Base-by-base conservation (phyloP, 2,329 filamentous ascomycete species). In the Aspergillus fijiensis region DNA sequence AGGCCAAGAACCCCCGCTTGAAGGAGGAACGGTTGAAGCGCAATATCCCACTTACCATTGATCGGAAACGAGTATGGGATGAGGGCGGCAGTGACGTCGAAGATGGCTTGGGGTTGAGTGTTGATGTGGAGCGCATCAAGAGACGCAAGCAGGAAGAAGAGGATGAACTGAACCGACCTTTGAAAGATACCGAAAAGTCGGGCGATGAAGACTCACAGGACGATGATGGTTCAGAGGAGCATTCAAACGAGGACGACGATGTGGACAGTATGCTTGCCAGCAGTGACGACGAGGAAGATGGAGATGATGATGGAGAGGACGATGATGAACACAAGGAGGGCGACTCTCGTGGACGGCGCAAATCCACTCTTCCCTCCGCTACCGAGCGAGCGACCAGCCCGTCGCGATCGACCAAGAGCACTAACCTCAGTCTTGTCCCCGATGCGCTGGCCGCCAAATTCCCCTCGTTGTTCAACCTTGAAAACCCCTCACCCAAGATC, bases 61-160 rank as follows among this genome's bases (percentile, higher is more conserved):
- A 97, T 69, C 86, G 87, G 69, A 96, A 96, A 81, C 87, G 95
- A 74, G 87, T 91, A 33, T 98, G 92, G 91, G 93, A 97, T 69
- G 88, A 93, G 55, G 85, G 85, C 53, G 87, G 87, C 51, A 77
- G 77, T 55, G 80, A 81, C 60, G 75, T 75, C 16, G 79, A 80
- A 45, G 77, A 80, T 51, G 73, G 77, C 25, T 68, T 82, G 49
- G 81, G 79, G 39, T 55, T 79, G 63, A 80, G 75, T 55, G 77
- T 82, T 48, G 79, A 82, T 65, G 77, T 81, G 42, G 79, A 80
- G 68, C 74, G 78, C 54, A 74, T 82, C 65, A 82, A 82, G 69
- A 70, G 78, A 64, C 75, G 77, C 60, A 81, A 75, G 67, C 67
- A 80, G 53, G 77, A 79, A 61, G 77, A 80, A 61, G 78, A 81